phyloP scores from a whole-genome alignment of 2,329 filamentous ascomycete genomes.

The Paracamarosporium sp. region DNA sequence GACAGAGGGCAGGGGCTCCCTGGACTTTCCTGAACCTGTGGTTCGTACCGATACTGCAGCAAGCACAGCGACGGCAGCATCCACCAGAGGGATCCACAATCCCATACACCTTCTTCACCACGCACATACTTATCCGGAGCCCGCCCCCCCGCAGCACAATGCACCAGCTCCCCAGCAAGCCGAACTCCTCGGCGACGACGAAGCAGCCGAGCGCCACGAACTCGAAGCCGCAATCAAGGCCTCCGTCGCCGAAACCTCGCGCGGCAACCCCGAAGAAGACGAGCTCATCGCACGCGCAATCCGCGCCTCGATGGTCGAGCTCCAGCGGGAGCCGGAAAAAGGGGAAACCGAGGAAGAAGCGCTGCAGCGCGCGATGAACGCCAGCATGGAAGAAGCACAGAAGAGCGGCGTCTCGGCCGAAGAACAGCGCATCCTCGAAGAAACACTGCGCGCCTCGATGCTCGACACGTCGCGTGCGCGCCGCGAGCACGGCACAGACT shows the following conservation, averaged over 20 bases:
- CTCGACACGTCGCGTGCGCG: constrained; percentile 44
- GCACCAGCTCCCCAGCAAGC: constrained; percentile 18
- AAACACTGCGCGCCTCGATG: constrained; percentile 53
- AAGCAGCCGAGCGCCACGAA: constrained; percentile 61
- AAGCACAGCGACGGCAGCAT: neutral
- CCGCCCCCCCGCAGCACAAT: constrained; percentile 13
- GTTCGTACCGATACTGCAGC: constrained; percentile 19
- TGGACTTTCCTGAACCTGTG: constrained; percentile 18
- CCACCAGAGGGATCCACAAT: neutral
- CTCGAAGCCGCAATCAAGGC: constrained; percentile 74
- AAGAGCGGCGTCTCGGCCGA: constrained; percentile 38
- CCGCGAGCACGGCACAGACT: constrained; percentile 23
- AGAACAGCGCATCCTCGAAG: constrained; percentile 51
- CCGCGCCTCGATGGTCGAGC: constrained; percentile 70
- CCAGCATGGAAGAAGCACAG: constrained; percentile 55
- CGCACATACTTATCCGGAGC: constrained; percentile 31
- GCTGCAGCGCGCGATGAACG: constrained; percentile 58
- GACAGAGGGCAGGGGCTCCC: constrained; percentile 21
- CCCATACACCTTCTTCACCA: constrained; percentile 21
- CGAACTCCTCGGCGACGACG: constrained; percentile 25
- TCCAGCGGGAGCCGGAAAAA: constrained; percentile 49
- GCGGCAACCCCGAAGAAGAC: constrained; percentile 73
- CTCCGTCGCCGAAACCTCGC: constrained; percentile 71
- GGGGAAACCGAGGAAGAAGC: constrained; percentile 54
- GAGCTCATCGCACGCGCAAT: constrained; percentile 75